Evolutionary conservation across 805 yeast genomes (phyloP), one percentile per base, ranked within the genome.

Genomic region (Torulaspora franciscae): DNA sequence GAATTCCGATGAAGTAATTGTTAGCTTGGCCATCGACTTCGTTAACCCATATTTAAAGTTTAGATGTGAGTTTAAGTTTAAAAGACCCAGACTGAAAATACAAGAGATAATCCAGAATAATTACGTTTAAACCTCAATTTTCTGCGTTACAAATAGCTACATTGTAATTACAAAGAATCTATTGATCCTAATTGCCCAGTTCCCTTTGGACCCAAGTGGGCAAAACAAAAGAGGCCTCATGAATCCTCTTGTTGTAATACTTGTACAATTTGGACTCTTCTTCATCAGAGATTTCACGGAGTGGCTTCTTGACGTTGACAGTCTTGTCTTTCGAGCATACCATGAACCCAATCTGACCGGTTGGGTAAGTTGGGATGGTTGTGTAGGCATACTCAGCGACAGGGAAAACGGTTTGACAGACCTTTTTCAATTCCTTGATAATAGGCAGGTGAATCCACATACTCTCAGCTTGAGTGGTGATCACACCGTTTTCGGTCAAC

Each of bases 331-430:
- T 91, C 51, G 83, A 77, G 68, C 97, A 90, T 49, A 91, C 90
- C 96, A 91, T 87, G 71, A 93, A 87, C n/a, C 98, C 99, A 61
- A 91, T 84, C 67, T 89, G 95, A 53, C 99, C 99, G 14, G 96
- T 82, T 52, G 99, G 96, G 64, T 91, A 91, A 47, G 98, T 90
- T 63, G 99, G 99, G 56, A 90, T 88, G 62, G 93, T 79, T 47
- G 95, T 84, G 72, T 86, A 85, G 27, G 95, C 89, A 66, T 89
- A 90, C 64, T 85, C 93, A 33, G 84, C 97, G 43, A 79, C 85
- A 37, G 96, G 95, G 82, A 91, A 91, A 37, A 91, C 88, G 51
- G 79, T 79, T 53, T 74, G 68, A 70, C 96, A 89, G 54, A 85
- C 90, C 58, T 78, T 70, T 73, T 88, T 85, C 71, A 91, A 78